Evolutionary conservation across 148 eudicot species (phyloP).

Genomic region (Chenopodium quinoa): DNA sequence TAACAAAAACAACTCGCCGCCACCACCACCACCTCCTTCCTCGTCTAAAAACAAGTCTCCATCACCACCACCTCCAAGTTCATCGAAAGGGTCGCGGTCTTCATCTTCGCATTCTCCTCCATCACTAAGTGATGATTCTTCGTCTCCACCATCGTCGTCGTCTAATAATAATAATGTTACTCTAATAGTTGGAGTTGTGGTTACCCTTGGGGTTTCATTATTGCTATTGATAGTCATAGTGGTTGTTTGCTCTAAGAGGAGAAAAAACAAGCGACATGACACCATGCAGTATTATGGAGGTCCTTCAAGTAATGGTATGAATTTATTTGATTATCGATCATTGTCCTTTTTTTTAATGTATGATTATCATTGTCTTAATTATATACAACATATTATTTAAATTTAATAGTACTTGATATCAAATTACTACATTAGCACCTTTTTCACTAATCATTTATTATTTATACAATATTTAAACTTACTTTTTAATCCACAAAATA

Average conservation of each 20-base stretch:
- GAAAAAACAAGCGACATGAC: slow-evolving; percentile 29
- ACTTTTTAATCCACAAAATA: no score
- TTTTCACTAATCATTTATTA: no score
- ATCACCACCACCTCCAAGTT: slow-evolving; percentile 20
- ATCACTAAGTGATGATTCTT: slow-evolving; percentile 17
- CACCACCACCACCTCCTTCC: slow-evolving; percentile 29
- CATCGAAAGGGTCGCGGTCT: slow-evolving; percentile 15
- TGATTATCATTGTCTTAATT: not conserved
- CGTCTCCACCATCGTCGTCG: slow-evolving; percentile 19
- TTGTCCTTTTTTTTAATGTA: no score
- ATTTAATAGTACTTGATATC: no score
- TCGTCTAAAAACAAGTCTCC: slow-evolving; percentile 23
- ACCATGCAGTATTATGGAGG: slow-evolving; percentile 38
- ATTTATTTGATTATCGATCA: no score
- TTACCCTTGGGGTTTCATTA: slow-evolving; percentile 40
- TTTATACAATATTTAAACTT: no score
- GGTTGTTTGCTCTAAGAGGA: slow-evolving; percentile 32
- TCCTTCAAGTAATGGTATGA: slow-evolving; percentile 31
- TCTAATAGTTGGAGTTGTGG: slow-evolving; percentile 41
- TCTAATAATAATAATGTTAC: slow-evolving; percentile 20
- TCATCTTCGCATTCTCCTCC: slow-evolving; percentile 29
- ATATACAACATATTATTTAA: not conserved
- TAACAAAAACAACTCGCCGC: slow-evolving; percentile 3
- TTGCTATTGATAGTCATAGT: slow-evolving; percentile 33
- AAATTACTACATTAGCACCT: no score